Evolutionary conservation across 495 filamentous ascomycete genomes (phyloP).

Genomic region (Xylaria grammica): DNA sequence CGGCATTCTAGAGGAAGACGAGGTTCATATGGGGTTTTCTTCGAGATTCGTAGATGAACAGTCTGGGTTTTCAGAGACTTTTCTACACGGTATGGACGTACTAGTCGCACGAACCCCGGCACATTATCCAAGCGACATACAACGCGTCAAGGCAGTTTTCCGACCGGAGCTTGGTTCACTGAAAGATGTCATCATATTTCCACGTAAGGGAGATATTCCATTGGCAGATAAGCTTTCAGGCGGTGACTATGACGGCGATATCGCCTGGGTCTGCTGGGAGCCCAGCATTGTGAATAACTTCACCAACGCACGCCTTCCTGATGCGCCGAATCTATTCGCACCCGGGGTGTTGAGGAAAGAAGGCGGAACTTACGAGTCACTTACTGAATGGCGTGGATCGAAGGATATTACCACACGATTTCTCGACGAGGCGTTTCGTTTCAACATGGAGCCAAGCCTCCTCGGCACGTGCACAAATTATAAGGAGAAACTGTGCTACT

Average conservation of each 20-base stretch:
- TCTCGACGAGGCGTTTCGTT: constrained; percentile 61
- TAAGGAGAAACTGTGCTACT: constrained; percentile 74
- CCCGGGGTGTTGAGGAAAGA: constrained; percentile 66
- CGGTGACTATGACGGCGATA: constrained; percentile 95
- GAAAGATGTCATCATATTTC: constrained; percentile 87
- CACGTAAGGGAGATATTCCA: constrained; percentile 68
- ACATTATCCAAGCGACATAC: constrained; percentile 81
- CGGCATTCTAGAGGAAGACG: constrained; percentile 69
- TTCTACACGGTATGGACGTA: constrained; percentile 72
- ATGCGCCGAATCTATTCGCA: constrained; percentile 51
- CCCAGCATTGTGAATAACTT: constrained; percentile 74
- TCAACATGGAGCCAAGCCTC: constrained; percentile 67
- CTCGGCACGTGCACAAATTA: constrained; percentile 77
- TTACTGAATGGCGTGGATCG: constrained; percentile 36
- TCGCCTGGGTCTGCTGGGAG: constrained; percentile 92
- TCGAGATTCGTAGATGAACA: constrained; percentile 61
- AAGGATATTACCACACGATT: constrained; percentile 46
- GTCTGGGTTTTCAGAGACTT: constrained; percentile 60
- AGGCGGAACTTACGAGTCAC: constrained; percentile 53
- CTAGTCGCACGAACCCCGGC: constrained; percentile 87
- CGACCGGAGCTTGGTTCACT: constrained; percentile 73
- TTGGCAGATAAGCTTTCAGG: constrained; percentile 85
- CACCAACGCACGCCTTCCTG: constrained; percentile 66
- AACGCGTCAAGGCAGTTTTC: constrained; percentile 65
- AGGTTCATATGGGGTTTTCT: constrained; percentile 84